Percentiles rank a stretch among this genome's conserved stretches.
Conservation (phyloP, 1,284 basidiomycete genomes). For the Fomitiporia mediterranea region DNA sequence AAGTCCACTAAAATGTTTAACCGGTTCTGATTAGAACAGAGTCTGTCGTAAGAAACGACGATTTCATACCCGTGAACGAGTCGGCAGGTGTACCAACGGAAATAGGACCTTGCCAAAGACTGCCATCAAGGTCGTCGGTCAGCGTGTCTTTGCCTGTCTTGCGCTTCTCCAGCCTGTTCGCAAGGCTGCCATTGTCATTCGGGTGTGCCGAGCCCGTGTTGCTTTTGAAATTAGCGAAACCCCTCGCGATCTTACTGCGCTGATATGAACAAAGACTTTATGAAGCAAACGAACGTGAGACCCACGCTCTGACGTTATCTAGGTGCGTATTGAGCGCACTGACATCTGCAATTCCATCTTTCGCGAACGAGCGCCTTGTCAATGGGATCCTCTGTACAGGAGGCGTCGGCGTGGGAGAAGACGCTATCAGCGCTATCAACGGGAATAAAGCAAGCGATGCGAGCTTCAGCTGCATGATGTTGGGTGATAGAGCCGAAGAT, state of each 20-base stretch:
- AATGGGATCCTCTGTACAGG: slow-evolving; percentile 11
- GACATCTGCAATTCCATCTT: slow-evolving; percentile 19
- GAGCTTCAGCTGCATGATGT: slow-evolving; percentile 16
- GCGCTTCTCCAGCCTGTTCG: slow-evolving; percentile 8
- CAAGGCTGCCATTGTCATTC: slow-evolving; percentile 16
- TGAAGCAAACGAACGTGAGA: neutral
- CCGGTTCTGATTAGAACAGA: neutral
- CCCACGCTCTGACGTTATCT: slow-evolving; percentile 14
- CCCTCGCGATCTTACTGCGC: slow-evolving; percentile 16
- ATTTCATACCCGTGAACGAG: slow-evolving; percentile 15
- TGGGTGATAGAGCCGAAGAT: neutral
- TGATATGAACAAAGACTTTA: neutral
- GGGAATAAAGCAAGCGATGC: slow-evolving; percentile 15
- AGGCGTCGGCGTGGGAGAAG: slow-evolving; percentile 1
- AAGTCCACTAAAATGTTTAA: too few relatives aligned
- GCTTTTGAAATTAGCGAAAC: slow-evolving; percentile 15
- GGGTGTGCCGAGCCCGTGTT: slow-evolving; percentile 16
- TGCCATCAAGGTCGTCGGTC: slow-evolving; percentile 19
- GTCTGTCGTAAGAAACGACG: neutral
- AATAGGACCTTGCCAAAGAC: slow-evolving; percentile 19
- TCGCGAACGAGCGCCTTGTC: slow-evolving; percentile 16
- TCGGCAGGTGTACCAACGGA: slow-evolving; percentile 18
- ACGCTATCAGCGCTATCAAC: slow-evolving; percentile 8
- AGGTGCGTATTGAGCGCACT: slow-evolving; percentile 13
- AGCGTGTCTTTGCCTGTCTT: slow-evolving; percentile 16